Evolutionary conservation across 768 basidiomycete genomes (phyloP), one percentile per base, ranked within the genome.

Genomic region (Mycena chlorophos): DNA sequence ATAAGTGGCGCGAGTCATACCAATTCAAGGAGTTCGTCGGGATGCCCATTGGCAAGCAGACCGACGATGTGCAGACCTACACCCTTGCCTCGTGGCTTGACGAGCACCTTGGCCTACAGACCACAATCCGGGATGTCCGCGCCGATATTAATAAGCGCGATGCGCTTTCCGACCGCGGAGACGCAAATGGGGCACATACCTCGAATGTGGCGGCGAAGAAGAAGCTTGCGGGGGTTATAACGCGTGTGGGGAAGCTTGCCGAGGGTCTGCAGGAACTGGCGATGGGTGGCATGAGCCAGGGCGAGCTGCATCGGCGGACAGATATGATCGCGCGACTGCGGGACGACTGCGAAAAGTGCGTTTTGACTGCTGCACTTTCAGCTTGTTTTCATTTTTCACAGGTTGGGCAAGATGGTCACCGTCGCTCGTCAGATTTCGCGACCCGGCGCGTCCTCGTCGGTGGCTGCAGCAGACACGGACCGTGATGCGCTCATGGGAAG

Each of bases 1-100:
- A 87, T 39, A 80, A 78, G 63, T 98, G 93, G 93, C 79, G 94
- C 56, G 87, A 91, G 48, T 72, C 78, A 51, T 84, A 83, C 63
- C 84, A 83, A 19, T 94, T 96, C 74, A 82, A 83, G 64, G 87
- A 92, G 54, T 98, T 98, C 71, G 82, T 98, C 40, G 89, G 90
- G 26, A 80, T 95, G 27, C 91, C 94, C 30, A 70, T 85, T 12
- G 85, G 86, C 56, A 78, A 78, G 63, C 80, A 83, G 53, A 76
- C 68, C 29, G 57, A 56, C 6, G 31, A 61, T n/a, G 27, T 61
- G 52, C 31, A 57, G 59, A 54, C 68, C 55, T 91, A 91, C 71
- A 89, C 91, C 0, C 78, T 83, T 1, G 75, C 91, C 8, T 83
- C 85, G 39, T 98, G 96, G 95, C 80, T 97, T 16, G 89, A 94